phyloP scores from a whole-genome alignment of 2,329 filamentous ascomycete species.

The Lecanosticta acicola region DNA sequence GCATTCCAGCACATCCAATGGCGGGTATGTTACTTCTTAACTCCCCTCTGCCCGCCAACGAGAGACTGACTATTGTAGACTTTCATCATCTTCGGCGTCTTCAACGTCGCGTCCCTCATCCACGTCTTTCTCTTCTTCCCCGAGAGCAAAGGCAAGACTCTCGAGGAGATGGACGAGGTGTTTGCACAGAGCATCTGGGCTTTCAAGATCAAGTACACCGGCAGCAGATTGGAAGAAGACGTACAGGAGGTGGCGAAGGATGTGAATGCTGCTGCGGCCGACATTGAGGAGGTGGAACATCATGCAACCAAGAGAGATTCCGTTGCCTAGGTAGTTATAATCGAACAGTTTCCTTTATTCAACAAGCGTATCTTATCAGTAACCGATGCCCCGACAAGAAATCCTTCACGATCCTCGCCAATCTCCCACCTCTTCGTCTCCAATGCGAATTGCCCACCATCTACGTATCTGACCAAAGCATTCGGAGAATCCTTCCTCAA shows the following conservation, averaged over 20 bases:
- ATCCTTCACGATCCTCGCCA: conserved; percentile 32
- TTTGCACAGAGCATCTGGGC: conserved; percentile 22
- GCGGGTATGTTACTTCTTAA: too few species aligned
- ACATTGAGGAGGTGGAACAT: conserved; percentile 3
- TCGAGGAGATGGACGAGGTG: conserved; percentile 35
- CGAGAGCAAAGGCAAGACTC: conserved; percentile 15
- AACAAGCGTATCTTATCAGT: too few species aligned
- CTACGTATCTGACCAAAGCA: conserved; percentile 47
- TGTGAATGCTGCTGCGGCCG: conserved; percentile 5
- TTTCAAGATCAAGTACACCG: conserved; percentile 11
- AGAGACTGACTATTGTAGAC: too few species aligned
- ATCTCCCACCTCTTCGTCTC: conserved; percentile 39
- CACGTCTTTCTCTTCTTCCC: conserved; percentile 14
- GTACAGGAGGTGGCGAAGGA: conserved; percentile 8
- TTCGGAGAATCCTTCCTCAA: conserved; percentile 47
- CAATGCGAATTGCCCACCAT: conserved; percentile 53
- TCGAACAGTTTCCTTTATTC: too few species aligned
- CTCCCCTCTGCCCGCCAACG: too few species aligned
- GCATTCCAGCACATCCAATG: conserved; percentile 11
- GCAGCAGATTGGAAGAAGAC: conserved; percentile 6
- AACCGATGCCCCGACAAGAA: conserved; percentile 31
- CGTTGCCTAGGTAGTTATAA: too few species aligned
- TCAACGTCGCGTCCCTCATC: conserved; percentile 7
- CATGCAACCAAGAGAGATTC: background rate
- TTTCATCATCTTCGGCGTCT: conserved; percentile 12